Percentiles rank a stretch among this genome's conserved stretches.
Conservation (phyloP, 768 basidiomycete genomes). For the Chalciporus pseudorubinellus region DNA sequence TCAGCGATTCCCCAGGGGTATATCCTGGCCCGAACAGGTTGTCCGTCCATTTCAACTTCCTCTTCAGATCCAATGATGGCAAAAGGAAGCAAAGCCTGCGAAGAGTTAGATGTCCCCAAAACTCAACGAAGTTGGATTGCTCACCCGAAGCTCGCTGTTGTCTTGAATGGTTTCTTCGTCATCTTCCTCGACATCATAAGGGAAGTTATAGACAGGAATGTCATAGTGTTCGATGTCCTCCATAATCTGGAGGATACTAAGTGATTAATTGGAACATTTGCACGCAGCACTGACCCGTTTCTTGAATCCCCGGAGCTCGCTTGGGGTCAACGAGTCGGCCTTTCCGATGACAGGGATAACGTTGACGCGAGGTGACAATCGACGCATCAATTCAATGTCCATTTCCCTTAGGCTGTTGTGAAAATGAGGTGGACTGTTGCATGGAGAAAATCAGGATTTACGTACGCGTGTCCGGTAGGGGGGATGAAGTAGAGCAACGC, state of each 20-base stretch:
- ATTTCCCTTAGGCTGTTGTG: slow-evolving; percentile 82
- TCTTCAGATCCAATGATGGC: slow-evolving; percentile 97
- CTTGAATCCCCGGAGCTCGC: slow-evolving; percentile 93
- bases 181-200: slow-evolving; percentile 98
- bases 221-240: slow-evolving; percentile 99
- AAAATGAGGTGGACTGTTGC: not conserved
- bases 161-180: slow-evolving; percentile 98
- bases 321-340: slow-evolving; percentile 91
- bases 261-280: not conserved
- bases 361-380: slow-evolving; percentile 95
- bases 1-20: slow-evolving; percentile 99
- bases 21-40: slow-evolving; percentile 86
- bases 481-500: slow-evolving; percentile 98
- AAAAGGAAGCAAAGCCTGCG: slow-evolving; percentile 87
- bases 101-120: slow-evolving; percentile 4
- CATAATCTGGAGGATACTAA: slow-evolving; percentile 69
- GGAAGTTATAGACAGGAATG: slow-evolving; percentile 99
- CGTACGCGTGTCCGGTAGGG: slow-evolving; percentile 95
- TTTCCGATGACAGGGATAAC: slow-evolving; percentile 99
- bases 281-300: slow-evolving; percentile 59
- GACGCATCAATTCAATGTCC: slow-evolving; percentile 99
- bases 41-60: slow-evolving; percentile 90
- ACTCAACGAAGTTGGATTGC: slow-evolving; percentile 22
- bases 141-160: slow-evolving; percentile 89
- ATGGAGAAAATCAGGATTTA: slow-evolving; percentile 14